These are phyloP conservation scores for Pseudogymnoascus sp. DNA, from an alignment of 2,329 filamentous ascomycete species.

Conservation along the genomic window DNA sequence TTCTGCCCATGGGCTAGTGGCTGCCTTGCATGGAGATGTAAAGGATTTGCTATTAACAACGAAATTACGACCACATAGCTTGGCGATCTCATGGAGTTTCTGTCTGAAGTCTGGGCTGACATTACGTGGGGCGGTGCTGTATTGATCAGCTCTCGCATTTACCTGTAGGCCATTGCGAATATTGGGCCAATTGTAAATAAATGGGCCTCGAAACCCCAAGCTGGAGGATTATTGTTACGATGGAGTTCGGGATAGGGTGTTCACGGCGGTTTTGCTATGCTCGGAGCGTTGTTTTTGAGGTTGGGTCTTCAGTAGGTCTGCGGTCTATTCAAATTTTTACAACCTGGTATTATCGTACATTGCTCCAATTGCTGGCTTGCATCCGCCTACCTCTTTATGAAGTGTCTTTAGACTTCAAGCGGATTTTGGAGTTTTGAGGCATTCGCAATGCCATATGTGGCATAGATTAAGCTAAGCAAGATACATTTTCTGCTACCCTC, in stretches of 20 bases:
- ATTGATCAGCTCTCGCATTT: not conserved
- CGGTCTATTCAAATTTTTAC: not conserved
- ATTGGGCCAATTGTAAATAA: not conserved
- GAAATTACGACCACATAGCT: not conserved
- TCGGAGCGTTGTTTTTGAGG: not conserved
- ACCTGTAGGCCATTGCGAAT: not conserved
- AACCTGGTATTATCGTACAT: not conserved
- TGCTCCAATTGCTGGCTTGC: not conserved
- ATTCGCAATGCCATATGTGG: not conserved
- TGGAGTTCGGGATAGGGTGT: not conserved
- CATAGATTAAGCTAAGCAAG: not conserved
- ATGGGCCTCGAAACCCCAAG: not conserved
- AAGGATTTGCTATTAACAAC: not conserved
- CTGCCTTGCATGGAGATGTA: not conserved
- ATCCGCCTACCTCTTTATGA: not conserved
- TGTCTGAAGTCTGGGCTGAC: not conserved
- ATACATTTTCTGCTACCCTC: not conserved
- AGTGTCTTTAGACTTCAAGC: not conserved
- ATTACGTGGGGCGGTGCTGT: not conserved
- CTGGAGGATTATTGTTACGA: not conserved
- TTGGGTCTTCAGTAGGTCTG: not conserved
- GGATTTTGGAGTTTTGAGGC: not conserved
- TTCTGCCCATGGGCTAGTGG: slow-evolving; percentile 27
- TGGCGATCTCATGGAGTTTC: not conserved
- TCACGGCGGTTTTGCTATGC: not conserved